A percentile compares a stretch with the other conserved stretches of the same genome.
Conservation (phyloP, 2,329 filamentous ascomycete genomes). For the Alternaria sp. region DNA sequence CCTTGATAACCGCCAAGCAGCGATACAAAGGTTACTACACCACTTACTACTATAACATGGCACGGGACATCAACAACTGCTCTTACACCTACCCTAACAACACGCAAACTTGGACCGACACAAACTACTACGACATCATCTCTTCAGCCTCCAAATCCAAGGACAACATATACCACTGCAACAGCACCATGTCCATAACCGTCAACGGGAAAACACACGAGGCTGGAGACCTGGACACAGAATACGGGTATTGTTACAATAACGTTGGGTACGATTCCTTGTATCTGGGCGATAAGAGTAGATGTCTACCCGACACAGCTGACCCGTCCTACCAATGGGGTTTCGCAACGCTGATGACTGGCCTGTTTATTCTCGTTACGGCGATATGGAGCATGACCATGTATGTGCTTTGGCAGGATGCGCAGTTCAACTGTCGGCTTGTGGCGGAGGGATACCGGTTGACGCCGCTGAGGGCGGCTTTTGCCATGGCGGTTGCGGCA, state of each 20-base stretch:
- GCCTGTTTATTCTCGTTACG: constrained; percentile 44
- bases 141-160: background rate
- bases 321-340: constrained; percentile 49
- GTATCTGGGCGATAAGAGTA: constrained; percentile 21
- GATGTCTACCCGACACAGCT: constrained; percentile 42
- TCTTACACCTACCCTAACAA: constrained; percentile 23
- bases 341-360: constrained; percentile 49
- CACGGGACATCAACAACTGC: background rate
- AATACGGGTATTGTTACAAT: constrained; percentile 30
- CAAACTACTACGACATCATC: background rate
- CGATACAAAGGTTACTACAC: background rate
- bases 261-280: constrained; percentile 22
- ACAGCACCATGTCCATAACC: constrained; percentile 21
- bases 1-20: constrained; percentile 13
- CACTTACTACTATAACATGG: background rate
- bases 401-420: constrained; percentile 50
- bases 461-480: constrained; percentile 45
- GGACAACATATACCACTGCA: constrained; percentile 20
- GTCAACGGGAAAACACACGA: constrained; percentile 29
- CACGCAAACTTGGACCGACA: constrained; percentile 13
- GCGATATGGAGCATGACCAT: constrained; percentile 44
- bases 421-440: constrained; percentile 38
- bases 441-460: constrained; percentile 41
- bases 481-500: constrained; percentile 39
- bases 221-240: constrained; percentile 19